phyloP scores from a whole-genome alignment of 2,329 filamentous ascomycete genomes.

The Annulohypoxylon truncatum region DNA sequence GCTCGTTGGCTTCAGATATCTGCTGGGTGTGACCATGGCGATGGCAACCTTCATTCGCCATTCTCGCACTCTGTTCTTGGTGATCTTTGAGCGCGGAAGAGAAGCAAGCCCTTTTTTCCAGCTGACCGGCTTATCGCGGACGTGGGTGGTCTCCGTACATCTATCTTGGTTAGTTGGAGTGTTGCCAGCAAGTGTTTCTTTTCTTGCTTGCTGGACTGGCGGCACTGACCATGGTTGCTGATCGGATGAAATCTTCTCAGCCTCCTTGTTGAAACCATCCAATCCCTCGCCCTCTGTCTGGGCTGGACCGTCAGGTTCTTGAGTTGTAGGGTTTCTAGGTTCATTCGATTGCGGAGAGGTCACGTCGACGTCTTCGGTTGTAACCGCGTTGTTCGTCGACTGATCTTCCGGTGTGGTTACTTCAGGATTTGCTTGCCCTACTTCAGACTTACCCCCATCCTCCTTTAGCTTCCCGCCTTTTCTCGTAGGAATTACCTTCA shows the following conservation, averaged over 20 bases:
- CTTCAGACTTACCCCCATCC: constrained; percentile 42
- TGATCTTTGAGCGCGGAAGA: neutral
- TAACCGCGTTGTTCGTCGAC: neutral
- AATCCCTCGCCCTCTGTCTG: constrained; percentile 42
- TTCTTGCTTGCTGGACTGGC: constrained; percentile 28
- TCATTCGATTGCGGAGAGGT: neutral
- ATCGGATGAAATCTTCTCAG: constrained; percentile 39
- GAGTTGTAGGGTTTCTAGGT: neutral
- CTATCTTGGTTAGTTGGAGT: constrained; percentile 3
- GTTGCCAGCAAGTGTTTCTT: neutral
- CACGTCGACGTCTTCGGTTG: constrained; percentile 6
- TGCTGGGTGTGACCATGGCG: neutral
- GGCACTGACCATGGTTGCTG: constrained; percentile 43
- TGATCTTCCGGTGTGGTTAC: constrained; percentile 1
- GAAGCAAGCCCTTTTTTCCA: neutral
- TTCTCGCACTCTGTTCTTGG: neutral
- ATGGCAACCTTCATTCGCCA: neutral
- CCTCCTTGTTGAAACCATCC: constrained; percentile 38
- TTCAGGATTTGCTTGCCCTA: constrained; percentile 20
- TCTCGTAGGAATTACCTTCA: constrained; percentile 87
- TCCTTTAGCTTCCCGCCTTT: constrained; percentile 80
- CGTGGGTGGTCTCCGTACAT: neutral
- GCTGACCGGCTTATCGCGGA: neutral
- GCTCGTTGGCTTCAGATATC: neutral
- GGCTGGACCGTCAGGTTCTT: neutral